Evolutionary conservation across 306 rosid genomes (phyloP).

Genomic region (Medicago ruthenica): DNA sequence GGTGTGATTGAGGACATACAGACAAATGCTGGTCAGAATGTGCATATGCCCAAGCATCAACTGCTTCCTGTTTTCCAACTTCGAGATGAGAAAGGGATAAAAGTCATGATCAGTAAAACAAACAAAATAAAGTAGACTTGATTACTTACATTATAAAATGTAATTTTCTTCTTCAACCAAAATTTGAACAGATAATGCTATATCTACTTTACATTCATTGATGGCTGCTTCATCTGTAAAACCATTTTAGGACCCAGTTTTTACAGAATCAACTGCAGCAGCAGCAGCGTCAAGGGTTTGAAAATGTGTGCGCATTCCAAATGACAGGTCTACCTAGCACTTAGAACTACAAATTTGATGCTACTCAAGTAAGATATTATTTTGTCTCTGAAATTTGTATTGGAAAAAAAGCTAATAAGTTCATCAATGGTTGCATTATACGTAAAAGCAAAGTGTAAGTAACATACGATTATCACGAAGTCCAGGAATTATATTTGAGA

Average conservation of each 20-base stretch:
- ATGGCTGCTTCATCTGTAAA: conserved; percentile 18
- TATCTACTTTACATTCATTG: not conserved
- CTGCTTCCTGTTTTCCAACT: conserved; percentile 9
- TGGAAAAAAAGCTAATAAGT: conserved; percentile 14
- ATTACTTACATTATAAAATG: conserved; percentile 2
- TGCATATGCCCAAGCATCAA: conserved; percentile 23
- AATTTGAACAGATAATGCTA: conserved; percentile 26
- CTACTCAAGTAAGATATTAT: conserved; percentile 17
- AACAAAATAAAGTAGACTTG: not conserved
- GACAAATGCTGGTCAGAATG: conserved; percentile 9
- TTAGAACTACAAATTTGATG: conserved; percentile 1
- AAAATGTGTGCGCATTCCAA: conserved; percentile 9
- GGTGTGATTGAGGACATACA: conserved; percentile 10
- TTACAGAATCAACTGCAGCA: conserved; percentile 20
- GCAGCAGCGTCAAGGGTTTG: conserved; percentile 26
- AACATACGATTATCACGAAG: conserved; percentile 52
- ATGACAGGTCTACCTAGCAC: conserved; percentile 16
- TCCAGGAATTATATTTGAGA: conserved; percentile 56
- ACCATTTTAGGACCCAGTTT: conserved; percentile 22
- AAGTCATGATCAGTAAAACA: conserved; percentile 8
- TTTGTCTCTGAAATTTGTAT: conserved; percentile 14
- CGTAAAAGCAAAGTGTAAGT: conserved; percentile 28
- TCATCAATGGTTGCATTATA: conserved; percentile 29
- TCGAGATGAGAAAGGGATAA: conserved; percentile 2
- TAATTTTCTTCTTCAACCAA: not conserved